Conservation (phyloP, 495 filamentous ascomycete genomes). For the Penicillium subrubescens region DNA sequence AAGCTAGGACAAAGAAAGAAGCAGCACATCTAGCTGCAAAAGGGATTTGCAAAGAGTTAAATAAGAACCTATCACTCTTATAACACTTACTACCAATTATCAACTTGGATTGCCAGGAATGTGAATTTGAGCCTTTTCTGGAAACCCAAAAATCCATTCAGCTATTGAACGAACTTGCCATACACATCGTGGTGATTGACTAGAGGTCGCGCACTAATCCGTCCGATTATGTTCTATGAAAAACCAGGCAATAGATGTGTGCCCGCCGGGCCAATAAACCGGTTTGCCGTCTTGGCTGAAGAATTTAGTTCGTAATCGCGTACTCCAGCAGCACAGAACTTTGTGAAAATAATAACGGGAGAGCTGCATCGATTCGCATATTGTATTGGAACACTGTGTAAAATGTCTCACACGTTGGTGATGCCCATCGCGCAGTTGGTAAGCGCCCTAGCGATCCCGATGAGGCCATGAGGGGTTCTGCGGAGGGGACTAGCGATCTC, state of each 20-base stretch:
- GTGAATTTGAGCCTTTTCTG: not conserved
- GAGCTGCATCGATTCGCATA: not conserved
- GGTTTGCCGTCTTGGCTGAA: not conserved
- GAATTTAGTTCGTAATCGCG: not conserved
- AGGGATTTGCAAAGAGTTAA: not conserved
- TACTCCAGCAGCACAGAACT: not conserved
- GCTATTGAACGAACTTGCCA: not conserved
- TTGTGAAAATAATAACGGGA: not conserved
- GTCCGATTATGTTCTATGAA: not conserved
- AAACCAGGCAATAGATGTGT: not conserved
- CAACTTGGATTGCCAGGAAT: not conserved
- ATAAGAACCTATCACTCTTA: not conserved
- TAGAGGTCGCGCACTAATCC: not conserved
- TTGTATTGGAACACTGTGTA: not conserved
- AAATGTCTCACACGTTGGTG: not conserved
- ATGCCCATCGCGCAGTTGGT: not conserved
- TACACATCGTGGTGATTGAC: not conserved
- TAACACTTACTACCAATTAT: not conserved
- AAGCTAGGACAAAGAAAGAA: slow-evolving; percentile 1
- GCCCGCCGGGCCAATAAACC: not conserved
- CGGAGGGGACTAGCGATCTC: no score
- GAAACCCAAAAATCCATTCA: not conserved
- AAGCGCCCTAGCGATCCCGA: no score
- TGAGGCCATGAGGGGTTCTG: no score
- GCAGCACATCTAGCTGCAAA: not conserved